Conservation (phyloP, 2,329 filamentous ascomycete genomes). For the Chaetomiaceae sp. region DNA sequence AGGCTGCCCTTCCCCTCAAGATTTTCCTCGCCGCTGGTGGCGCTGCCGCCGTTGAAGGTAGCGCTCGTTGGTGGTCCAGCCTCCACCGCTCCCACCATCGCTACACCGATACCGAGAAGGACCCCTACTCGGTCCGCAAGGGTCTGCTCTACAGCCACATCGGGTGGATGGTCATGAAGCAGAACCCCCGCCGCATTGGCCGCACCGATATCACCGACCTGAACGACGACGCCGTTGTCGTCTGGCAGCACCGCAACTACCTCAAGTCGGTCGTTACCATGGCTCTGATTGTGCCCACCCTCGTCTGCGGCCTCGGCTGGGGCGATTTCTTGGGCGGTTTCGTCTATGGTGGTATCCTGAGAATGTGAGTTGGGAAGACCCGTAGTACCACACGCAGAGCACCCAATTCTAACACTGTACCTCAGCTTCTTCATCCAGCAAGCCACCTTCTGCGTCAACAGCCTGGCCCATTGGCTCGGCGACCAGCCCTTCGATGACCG, state of each 20-base stretch:
- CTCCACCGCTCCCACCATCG: constrained; percentile 85
- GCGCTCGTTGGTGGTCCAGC: constrained; percentile 83
- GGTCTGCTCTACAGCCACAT: constrained; percentile 79
- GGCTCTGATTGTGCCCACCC: constrained; percentile 69
- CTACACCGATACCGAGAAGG: constrained; percentile 89
- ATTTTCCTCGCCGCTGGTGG: constrained; percentile 79
- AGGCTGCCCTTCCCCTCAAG: constrained; percentile 68
- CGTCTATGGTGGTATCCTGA: constrained; percentile 78
- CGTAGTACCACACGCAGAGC: neutral
- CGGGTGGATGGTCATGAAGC: constrained; percentile 91
- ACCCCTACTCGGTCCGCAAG: constrained; percentile 87
- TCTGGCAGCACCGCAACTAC: constrained; percentile 86
- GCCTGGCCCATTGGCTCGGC: constrained; percentile 83
- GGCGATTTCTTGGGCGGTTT: constrained; percentile 78
- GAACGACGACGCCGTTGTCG: constrained; percentile 78
- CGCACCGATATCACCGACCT: constrained; percentile 84
- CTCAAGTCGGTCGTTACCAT: constrained; percentile 74
- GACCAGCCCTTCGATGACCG: constrained; percentile 91
- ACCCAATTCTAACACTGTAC: neutral
- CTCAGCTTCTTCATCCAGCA: constrained; percentile 75
- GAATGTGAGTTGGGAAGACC: constrained; percentile 83
- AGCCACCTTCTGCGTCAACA: constrained; percentile 91
- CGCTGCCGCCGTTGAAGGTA: constrained; percentile 79
- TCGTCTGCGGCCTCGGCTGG: constrained; percentile 75
- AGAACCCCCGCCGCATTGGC: constrained; percentile 84